These are phyloP conservation scores for Athelia sp. DNA, from an alignment of 1,284 basidiomycete genomes.

Conservation along the genomic window DNA sequence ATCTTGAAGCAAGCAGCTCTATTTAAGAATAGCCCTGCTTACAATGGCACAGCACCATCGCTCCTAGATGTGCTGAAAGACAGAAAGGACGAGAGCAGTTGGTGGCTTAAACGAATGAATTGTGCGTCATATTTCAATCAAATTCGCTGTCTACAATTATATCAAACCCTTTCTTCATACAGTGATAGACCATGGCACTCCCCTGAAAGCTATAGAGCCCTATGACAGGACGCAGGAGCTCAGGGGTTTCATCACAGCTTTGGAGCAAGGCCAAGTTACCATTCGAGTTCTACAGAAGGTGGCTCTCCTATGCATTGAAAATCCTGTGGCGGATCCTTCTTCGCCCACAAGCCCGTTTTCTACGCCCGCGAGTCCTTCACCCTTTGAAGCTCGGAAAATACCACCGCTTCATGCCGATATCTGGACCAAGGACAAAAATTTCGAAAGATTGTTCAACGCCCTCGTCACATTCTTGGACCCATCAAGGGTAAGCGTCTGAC, in stretches of 20 bases:
- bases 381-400: slow-evolving; percentile 36
- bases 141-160: background rate
- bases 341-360: slow-evolving; percentile 37
- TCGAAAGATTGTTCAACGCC: slow-evolving; percentile 60
- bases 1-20: slow-evolving; percentile 72
- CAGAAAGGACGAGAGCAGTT: slow-evolving; percentile 60
- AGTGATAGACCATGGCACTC: slow-evolving; percentile 49
- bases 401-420: slow-evolving; percentile 44
- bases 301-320: slow-evolving; percentile 53
- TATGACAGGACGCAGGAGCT: slow-evolving; percentile 44
- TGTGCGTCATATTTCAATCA: slow-evolving; percentile 37
- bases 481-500: slow-evolving; percentile 38
- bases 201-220: slow-evolving; percentile 30
- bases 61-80: slow-evolving; percentile 63
- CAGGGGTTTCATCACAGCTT: slow-evolving; percentile 41
- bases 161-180: slow-evolving; percentile 8
- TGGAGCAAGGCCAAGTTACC: slow-evolving; percentile 50
- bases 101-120: slow-evolving; percentile 72
- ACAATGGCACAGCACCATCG: slow-evolving; percentile 45
- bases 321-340: slow-evolving; percentile 43
- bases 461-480: slow-evolving; percentile 56
- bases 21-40: slow-evolving; percentile 70
- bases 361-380: slow-evolving; percentile 44
- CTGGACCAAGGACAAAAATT: slow-evolving; percentile 64
- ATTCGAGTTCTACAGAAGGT: slow-evolving; percentile 53